These are phyloP conservation scores for Amanita exitialis DNA, from an alignment of 768 basidiomycete genomes.

Conservation along the genomic window DNA sequence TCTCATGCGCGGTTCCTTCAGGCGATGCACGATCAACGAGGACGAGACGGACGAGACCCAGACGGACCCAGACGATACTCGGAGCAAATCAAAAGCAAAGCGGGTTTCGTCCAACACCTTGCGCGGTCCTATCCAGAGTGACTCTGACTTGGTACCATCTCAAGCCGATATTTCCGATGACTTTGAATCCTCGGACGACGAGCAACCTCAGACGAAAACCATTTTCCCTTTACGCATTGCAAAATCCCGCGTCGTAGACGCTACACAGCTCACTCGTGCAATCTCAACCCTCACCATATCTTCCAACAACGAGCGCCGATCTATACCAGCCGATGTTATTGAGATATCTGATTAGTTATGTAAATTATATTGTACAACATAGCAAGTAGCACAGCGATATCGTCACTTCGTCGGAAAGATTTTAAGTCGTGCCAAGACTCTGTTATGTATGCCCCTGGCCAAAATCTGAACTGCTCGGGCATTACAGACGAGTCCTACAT, in stretches of 20 bases:
- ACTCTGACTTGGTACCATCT: not conserved
- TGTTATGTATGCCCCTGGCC: slow-evolving; percentile 38
- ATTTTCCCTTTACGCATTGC: not conserved
- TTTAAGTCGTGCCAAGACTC: slow-evolving; percentile 24
- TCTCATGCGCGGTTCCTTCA: slow-evolving; percentile 50
- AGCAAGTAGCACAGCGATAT: not conserved
- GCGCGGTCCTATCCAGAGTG: not conserved
- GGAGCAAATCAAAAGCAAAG: slow-evolving; percentile 1
- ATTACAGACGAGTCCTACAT: slow-evolving; percentile 56
- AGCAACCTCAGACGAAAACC: not conserved
- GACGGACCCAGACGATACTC: not conserved
- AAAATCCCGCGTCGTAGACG: not conserved
- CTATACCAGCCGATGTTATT: slow-evolving; percentile 9
- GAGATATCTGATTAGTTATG: slow-evolving; percentile 14
- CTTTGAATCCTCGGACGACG: not conserved
- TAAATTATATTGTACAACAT: not conserved
- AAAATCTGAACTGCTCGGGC: slow-evolving; percentile 34
- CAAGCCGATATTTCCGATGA: not conserved
- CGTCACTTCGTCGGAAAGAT: not conserved
- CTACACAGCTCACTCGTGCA: slow-evolving; percentile 8
- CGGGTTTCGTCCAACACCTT: not conserved
- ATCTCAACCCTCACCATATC: slow-evolving; percentile 13
- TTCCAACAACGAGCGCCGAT: not conserved
- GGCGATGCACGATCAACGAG: slow-evolving; percentile 28
- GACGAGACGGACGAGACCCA: slow-evolving; percentile 13